These are phyloP conservation scores for Melampsora larici-populina DNA, from an alignment of 1,284 basidiomycete species.

Conservation along the genomic window DNA sequence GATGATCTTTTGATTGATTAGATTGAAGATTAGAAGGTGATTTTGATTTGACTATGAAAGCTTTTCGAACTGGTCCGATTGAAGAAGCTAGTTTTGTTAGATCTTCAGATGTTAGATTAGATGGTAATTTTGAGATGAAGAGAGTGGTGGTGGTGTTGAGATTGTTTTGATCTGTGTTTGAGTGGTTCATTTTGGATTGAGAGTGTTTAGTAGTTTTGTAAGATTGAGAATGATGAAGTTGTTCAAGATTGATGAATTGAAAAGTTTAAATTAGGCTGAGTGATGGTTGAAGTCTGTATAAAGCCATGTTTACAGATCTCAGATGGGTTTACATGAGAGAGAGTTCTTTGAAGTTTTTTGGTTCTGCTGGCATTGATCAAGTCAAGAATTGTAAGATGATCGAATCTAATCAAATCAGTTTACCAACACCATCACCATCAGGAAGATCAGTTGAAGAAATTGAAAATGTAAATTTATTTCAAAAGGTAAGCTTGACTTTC, in stretches of 20 bases:
- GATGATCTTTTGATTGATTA: conserved; percentile 56
- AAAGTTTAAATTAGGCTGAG: neutral
- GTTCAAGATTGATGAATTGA: neutral
- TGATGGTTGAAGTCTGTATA: neutral
- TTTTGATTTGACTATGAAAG: conserved; percentile 83
- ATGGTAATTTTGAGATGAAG: conserved; percentile 64
- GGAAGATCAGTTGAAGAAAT: too few relatives aligned
- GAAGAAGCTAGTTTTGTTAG: conserved; percentile 90
- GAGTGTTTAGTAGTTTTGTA: neutral
- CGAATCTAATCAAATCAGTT: too few relatives aligned
- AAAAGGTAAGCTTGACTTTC: neutral
- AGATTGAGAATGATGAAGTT: too few relatives aligned
- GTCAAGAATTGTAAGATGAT: too few relatives aligned
- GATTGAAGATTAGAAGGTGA: too few relatives aligned
- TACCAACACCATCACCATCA: too few relatives aligned
- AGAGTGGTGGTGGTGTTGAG: conserved; percentile 50
- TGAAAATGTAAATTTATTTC: neutral
- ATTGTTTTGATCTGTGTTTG: conserved; percentile 18
- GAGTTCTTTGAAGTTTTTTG: too few relatives aligned
- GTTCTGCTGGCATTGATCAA: too few relatives aligned
- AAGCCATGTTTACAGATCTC: too few relatives aligned
- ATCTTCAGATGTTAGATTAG: conserved; percentile 82
- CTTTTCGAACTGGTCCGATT: conserved; percentile 86
- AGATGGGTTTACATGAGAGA: too few relatives aligned
- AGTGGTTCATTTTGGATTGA: neutral